Evolutionary conservation across 306 rosid genomes (phyloP).

Genomic region (Cicer chorassanicum): DNA sequence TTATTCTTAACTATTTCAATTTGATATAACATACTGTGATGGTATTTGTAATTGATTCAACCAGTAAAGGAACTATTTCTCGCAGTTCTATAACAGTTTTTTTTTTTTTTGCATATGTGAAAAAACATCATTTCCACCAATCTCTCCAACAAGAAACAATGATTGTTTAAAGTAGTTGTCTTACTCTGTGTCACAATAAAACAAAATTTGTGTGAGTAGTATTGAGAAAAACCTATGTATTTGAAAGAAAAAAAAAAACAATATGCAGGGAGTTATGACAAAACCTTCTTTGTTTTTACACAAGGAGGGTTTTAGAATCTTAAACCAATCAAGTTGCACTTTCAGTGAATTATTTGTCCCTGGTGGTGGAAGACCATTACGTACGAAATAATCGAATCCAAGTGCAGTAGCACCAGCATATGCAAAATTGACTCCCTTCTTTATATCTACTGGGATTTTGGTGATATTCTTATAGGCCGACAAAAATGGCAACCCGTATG

Average conservation of each 20-base stretch:
- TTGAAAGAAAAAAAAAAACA: not conserved
- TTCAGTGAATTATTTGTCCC: slow-evolving; percentile 19
- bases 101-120: not conserved
- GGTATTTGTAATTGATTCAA: not conserved
- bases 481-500: slow-evolving; percentile 53
- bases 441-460: not conserved
- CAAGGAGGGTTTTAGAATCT: slow-evolving; percentile 46
- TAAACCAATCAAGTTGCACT: slow-evolving; percentile 56
- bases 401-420: slow-evolving; percentile 58
- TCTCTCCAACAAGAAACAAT: slow-evolving; percentile 15
- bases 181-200: not conserved
- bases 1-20: not conserved
- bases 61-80: not conserved
- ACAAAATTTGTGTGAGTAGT: not conserved
- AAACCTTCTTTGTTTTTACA: slow-evolving; percentile 39
- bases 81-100: not conserved
- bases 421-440: slow-evolving; percentile 60
- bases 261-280: not conserved
- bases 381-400: slow-evolving; percentile 37
- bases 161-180: not conserved
- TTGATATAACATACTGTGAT: not conserved
- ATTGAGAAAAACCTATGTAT: not conserved
- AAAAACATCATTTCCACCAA: slow-evolving; percentile 24
- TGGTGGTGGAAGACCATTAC: not conserved
- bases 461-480: slow-evolving; percentile 44